Evolutionary conservation across 2,329 filamentous ascomycete genomes (phyloP).

Genomic region (Diaporthe sp.): DNA sequence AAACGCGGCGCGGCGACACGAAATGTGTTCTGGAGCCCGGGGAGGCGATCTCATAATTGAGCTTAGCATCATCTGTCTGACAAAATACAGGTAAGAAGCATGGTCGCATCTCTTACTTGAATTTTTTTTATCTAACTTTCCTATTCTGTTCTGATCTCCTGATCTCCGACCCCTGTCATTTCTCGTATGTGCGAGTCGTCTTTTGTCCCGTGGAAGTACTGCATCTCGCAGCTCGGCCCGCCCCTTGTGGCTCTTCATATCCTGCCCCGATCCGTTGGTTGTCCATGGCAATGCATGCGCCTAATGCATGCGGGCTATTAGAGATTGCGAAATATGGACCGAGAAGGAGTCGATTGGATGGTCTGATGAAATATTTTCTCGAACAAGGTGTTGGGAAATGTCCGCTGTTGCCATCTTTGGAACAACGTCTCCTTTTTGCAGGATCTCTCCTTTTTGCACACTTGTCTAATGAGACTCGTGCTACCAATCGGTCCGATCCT

Average conservation of each 20-base stretch:
- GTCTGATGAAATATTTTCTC: background rate
- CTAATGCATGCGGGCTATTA: background rate
- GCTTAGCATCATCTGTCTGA: background rate
- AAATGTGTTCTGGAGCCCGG: background rate
- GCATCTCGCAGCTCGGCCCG: constrained; percentile 20
- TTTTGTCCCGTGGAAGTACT: background rate
- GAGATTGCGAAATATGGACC: background rate
- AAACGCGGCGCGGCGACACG: background rate
- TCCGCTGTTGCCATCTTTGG: background rate
- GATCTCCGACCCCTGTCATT: background rate
- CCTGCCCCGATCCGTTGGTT: background rate
- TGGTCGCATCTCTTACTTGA: background rate
- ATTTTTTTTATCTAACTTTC: background rate
- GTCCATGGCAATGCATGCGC: background rate
- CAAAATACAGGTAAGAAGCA: background rate
- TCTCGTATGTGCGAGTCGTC: background rate
- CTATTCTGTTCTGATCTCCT: background rate
- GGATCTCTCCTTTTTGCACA: background rate
- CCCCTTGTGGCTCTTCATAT: constrained; percentile 9
- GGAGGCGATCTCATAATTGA: background rate
- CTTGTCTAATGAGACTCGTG: constrained; percentile 18
- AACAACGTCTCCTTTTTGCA: background rate
- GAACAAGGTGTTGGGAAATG: constrained; percentile 7
- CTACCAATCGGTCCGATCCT: constrained; percentile 7
- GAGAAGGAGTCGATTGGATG: background rate